phyloP scores from a whole-genome alignment of 2,329 filamentous ascomycete genomes.

The Dryadomyces sulphureus region DNA sequence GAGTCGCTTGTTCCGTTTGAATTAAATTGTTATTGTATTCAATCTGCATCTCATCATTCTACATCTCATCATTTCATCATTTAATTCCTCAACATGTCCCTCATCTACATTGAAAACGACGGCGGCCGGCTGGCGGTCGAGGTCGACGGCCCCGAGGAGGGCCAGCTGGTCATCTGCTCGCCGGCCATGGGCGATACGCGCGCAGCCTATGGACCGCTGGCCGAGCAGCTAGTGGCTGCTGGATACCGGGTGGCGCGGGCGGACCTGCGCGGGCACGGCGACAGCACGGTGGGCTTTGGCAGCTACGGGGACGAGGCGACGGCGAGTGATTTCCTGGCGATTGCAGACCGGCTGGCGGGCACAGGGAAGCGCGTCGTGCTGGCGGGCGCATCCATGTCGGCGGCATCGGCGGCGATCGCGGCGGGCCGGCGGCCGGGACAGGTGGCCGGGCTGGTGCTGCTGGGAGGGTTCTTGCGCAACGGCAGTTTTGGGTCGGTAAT shows the following conservation, averaged over 20 bases:
- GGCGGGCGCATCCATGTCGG: conserved; percentile 10
- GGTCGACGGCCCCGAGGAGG: conserved; percentile 5
- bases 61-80: neutral
- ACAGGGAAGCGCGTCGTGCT: conserved; percentile 6
- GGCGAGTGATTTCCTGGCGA: conserved; percentile 7
- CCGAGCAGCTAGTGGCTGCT: conserved; percentile 9
- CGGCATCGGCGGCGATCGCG: conserved; percentile 8
- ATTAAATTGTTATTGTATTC: no score
- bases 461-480: conserved; percentile 10
- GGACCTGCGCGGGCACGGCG: conserved; percentile 12
- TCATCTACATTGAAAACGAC: conserved; percentile 1
- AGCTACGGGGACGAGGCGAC: conserved; percentile 10
- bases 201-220: conserved; percentile 9
- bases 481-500: neutral
- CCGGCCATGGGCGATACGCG: conserved; percentile 11
- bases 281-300: conserved; percentile 5
- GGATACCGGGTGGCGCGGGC: conserved; percentile 11
- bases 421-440: conserved; percentile 9
- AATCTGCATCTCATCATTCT: neutral
- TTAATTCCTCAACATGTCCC: neutral
- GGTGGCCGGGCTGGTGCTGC: conserved; percentile 10
- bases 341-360: conserved; percentile 4
- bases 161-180: conserved; percentile 10
- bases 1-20: no score
- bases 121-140: conserved; percentile 11